A percentile compares a stretch with the other conserved stretches of the same genome.
Evolutionary conservation across 2,329 filamentous ascomycete genomes (phyloP).

Genomic region (Cercospora brassicicola): DNA sequence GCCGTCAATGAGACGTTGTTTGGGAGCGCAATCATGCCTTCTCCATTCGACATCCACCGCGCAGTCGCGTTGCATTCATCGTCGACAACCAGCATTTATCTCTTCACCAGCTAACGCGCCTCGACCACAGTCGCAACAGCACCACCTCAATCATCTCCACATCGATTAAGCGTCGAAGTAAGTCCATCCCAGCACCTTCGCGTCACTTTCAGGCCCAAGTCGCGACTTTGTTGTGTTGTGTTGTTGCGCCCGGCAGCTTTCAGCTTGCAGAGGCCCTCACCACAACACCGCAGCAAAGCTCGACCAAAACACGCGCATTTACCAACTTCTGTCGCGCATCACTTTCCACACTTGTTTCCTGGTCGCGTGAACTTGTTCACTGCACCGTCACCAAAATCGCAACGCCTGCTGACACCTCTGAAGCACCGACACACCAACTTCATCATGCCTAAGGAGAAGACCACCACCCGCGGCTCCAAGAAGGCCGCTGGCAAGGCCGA

Average conservation of each 20-base stretch:
- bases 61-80: slow-evolving; percentile 13
- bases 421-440: slow-evolving; percentile 18
- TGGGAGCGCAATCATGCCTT: slow-evolving; percentile 15
- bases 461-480: slow-evolving; percentile 60
- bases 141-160: slow-evolving; percentile 2
- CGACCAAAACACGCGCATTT: slow-evolving; percentile 16
- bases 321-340: slow-evolving; percentile 8
- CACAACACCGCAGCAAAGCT: slow-evolving; percentile 11
- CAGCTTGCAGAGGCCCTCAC: slow-evolving; percentile 17
- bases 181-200: slow-evolving; percentile 19
- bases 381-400: slow-evolving; percentile 1
- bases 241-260: slow-evolving; percentile 29
- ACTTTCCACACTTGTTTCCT: slow-evolving; percentile 5
- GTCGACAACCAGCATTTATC: slow-evolving; percentile 14
- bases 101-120: slow-evolving; percentile 12
- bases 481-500: slow-evolving; percentile 45
- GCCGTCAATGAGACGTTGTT: slow-evolving; percentile 12
- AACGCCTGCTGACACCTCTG: slow-evolving; percentile 14
- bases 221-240: slow-evolving; percentile 24
- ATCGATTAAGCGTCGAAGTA: slow-evolving; percentile 22
- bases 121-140: slow-evolving; percentile 11
- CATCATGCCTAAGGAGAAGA: slow-evolving; percentile 69
- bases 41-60: slow-evolving; percentile 6
- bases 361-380: slow-evolving; percentile 19
- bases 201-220: slow-evolving; percentile 6